These are phyloP conservation scores for Brachypodium distachyon DNA, from an alignment of 202 grass and related monocot species.

Conservation along the genomic window DNA sequence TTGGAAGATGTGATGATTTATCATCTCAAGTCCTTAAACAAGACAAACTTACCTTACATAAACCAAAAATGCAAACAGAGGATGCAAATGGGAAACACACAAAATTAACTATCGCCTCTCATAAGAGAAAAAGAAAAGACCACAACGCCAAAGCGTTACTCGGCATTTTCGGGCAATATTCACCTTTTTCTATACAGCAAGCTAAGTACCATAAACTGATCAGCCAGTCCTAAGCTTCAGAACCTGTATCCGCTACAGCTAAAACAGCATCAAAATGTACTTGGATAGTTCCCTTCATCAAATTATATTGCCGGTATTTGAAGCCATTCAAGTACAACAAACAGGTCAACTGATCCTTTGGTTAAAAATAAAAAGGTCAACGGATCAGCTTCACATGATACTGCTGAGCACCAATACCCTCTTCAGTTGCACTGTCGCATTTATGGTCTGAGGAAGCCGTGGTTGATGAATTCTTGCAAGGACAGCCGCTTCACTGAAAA, in stretches of 20 bases:
- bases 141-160: no score
- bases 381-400: not conserved
- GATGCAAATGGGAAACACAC: not conserved
- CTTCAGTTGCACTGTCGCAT: not conserved
- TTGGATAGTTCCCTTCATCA: not conserved
- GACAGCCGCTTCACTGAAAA: conserved; percentile 25
- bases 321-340: not conserved
- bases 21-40: conserved; percentile 1
- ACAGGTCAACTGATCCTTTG: not conserved
- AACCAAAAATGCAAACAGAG: not conserved
- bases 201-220: not conserved
- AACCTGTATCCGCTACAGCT: not conserved
- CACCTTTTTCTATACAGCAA: not conserved
- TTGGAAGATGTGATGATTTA: not conserved
- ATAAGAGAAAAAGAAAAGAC: no score
- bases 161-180: no score
- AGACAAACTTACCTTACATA: not conserved
- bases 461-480: conserved; percentile 30
- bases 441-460: conserved; percentile 9
- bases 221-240: not conserved
- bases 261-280: not conserved
- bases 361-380: not conserved
- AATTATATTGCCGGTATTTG: not conserved
- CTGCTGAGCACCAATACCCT: not conserved
- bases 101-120: no score